Evolutionary conservation across 352 stramenopile genomes (phyloP), one percentile per base, ranked within the genome.

Genomic region (Phytophthora meadii): DNA sequence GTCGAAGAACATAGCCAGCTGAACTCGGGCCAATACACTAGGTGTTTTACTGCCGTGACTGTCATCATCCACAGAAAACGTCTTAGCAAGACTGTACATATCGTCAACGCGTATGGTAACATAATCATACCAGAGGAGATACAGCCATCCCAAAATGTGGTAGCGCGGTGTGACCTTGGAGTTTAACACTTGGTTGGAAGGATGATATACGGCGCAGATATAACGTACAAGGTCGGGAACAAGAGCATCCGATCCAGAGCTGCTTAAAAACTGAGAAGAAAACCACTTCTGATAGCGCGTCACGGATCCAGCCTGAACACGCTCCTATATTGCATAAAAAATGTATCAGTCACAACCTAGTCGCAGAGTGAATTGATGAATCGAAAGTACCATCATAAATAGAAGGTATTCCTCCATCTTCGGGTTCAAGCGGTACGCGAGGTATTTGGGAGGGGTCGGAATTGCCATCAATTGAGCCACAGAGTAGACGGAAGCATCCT

Each of bases 221-320:
- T 94, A 95, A 1, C 87, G 85, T 39, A 94, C 83, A 37, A 95
- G 63, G 61, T 95, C 87, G 1, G 87, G 85, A 12, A 95, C 87
- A 27, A 94, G 73, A 28, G 84, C 76, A 40, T 93, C 87, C 8
- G 81, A 89, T 10, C 84, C 82, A 15, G 81, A 54, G 17, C 55
- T 79, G 32, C 80, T 90, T 44, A 95, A 70, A 65, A 94, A 94
- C 34, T 92, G 79, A 1, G 83, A 91, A 1, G 85, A 85, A 56
- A 95, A 95, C 87, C 87, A 95, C 64, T 94, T 94, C 46, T 95
- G 87, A 45, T 95, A 95, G 27, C 87, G 79, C 14, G 86, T 90
- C 24, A 94, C 79, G 1, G 82, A 86, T 37, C 82, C 77, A 54
- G 86, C 72, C 72, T 94, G 86, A 19, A 94, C 86, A 10, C 81